phyloP scores from a whole-genome alignment of 1,139 yeast species.

The Chernovozyma aurita region DNA sequence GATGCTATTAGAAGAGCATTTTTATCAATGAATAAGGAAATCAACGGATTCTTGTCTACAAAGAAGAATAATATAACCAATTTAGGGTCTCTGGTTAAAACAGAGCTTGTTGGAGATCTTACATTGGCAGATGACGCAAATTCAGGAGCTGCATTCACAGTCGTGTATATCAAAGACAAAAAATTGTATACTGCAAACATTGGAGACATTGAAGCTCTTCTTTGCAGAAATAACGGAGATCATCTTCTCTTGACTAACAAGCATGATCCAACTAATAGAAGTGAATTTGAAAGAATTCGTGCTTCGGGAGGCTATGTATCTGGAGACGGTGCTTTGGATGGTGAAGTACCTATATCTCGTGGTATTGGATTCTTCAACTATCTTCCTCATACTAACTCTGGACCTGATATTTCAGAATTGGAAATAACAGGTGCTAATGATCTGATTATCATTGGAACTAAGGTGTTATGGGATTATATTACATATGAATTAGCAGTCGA shows the following conservation, averaged over 20 bases:
- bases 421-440: slow-evolving; percentile 66
- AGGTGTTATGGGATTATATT: slow-evolving; percentile 80
- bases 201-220: slow-evolving; percentile 84
- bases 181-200: slow-evolving; percentile 78
- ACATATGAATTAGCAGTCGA: slow-evolving; percentile 87
- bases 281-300: slow-evolving; percentile 82
- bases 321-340: slow-evolving; percentile 82
- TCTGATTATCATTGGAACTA: slow-evolving; percentile 80
- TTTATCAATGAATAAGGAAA: slow-evolving; percentile 73
- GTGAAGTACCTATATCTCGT: slow-evolving; percentile 76
- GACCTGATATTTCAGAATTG: slow-evolving; percentile 69
- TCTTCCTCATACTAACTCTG: slow-evolving; percentile 85
- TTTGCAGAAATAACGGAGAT: slow-evolving; percentile 80
- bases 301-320: slow-evolving; percentile 90
- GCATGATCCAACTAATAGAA: slow-evolving; percentile 78
- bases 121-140: slow-evolving; percentile 56
- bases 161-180: slow-evolving; percentile 70
- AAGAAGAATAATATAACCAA: slow-evolving; percentile 23
- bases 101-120: slow-evolving; percentile 19
- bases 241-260: slow-evolving; percentile 66
- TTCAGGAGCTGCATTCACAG: slow-evolving; percentile 86
- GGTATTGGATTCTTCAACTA: slow-evolving; percentile 88
- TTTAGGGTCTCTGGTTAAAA: not conserved
- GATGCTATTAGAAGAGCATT: slow-evolving; percentile 80
- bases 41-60: slow-evolving; percentile 43